Evolutionary conservation across 2,329 filamentous ascomycete genomes (phyloP), one percentile per base, ranked within the genome.

Genomic region (Conoideocrella luteorostrata): DNA sequence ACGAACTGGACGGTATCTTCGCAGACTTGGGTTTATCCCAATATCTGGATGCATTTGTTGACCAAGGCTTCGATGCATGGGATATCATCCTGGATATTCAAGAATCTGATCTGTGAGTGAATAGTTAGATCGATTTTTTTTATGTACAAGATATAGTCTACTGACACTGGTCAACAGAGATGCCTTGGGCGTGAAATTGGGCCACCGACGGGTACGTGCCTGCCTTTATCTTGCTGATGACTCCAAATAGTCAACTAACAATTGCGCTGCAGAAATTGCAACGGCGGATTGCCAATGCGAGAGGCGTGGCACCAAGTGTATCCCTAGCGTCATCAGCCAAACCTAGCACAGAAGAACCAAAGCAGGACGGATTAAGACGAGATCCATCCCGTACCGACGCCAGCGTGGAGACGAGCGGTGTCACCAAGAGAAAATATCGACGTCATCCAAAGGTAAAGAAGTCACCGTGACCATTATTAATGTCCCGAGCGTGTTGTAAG

Each of bases 1-100:
- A 66, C 51, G 75, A 79, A 62, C 70, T 93, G 56, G 77, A 72
- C 52, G 65, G 72, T 29, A 76, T 83, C 52, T 80, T 91, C 60
- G 75, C 78, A 66, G 84, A 86, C 72, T 72, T 91, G 71, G 86
- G 86, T 60, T 74, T 93, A 62, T 72, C 78, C 66, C 84, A 89
- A 65, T 91, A 93, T 67, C 75, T 86, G 47, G 74, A 82, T 52
- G 67, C 72, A 44, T 86, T 93, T 54, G 61, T 87, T 34, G 79
- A 86, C 42, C 86, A 91, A 64, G 87, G 87, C 3, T 93, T 93
- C 61, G 87, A 93, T 62, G 80, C 82, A 10, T 91, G 87, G 87
- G 84, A 88, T 26, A 89, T 83, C 1, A 82, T 91, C 44, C 71
- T 89, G 40, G 86, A 91, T 58, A 89, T 93, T 43, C 88, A 86